Base-by-base conservation (phyloP, 208 protist species). In the Endotrypanum monterogeii region DNA sequence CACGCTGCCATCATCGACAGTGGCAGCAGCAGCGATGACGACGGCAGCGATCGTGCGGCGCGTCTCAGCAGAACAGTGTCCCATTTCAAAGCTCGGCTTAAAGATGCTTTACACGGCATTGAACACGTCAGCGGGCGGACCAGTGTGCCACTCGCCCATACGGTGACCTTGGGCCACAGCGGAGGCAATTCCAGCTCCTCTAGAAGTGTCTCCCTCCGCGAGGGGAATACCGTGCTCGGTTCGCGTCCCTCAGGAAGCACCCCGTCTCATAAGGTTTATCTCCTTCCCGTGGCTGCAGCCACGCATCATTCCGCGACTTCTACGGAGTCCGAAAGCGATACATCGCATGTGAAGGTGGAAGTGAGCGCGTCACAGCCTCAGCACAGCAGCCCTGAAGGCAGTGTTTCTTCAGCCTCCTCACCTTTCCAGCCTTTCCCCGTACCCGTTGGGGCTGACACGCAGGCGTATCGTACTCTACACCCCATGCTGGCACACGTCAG, bases 391-490 rank as follows among this genome's bases (percentile, higher is more conserved):
- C 37, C 8, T 25, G 23, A 65, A 48, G 1, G 37, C 32, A 65
- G 37, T 9, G 37, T 30, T 8, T 65, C n/a, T 23, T 65, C 60
- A 28, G 23, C 60, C 12, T 7, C 37, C 44, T 65, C 37, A 5
- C 18, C 28, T 37, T 54, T 25, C 54, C 44, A 25, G 37, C 25
- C 44, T 39, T 20, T 23, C 14, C 72, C 72, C 11, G 46, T 81
- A 8, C 56, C 76, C 25, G 76, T 81, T 20, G 57, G 30, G n/a
- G n/a, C 39, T 30, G 66, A 50, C 11, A 73, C 71, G 5, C 56
- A 69, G 44, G 48, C 56, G 30, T 25, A 63, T 25, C 76, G 76
- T n/a, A 69, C 65, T 4, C 76, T 81, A 1, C 76, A 81, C 65
- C 14, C 63, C 9, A 60, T 81, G 54, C 61, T 73, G 70, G 55